Percentiles rank a stretch among this genome's conserved stretches.
phyloP scores from a whole-genome alignment of 306 rosid genomes.

The Trichosanthes cucumerina region DNA sequence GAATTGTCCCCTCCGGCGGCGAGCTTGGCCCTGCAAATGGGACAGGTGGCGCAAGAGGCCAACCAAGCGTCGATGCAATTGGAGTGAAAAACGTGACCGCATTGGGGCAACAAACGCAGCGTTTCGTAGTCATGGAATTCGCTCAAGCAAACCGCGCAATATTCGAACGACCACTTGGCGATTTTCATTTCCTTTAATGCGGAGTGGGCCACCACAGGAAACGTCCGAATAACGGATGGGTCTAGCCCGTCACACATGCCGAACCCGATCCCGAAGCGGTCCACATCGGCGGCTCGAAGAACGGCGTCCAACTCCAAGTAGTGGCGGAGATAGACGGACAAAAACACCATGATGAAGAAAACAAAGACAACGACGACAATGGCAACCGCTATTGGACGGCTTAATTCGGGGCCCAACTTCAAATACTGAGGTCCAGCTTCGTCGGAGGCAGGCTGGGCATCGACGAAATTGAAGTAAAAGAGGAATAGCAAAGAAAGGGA shows the following conservation, averaged over 20 bases:
- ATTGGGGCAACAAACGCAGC: slow-evolving; percentile 54
- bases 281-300: neutral
- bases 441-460: slow-evolving; percentile 39
- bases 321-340: slow-evolving; percentile 21
- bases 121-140: slow-evolving; percentile 54
- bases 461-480: neutral
- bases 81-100: slow-evolving; percentile 66
- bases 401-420: slow-evolving; percentile 16
- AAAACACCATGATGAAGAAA: slow-evolving; percentile 22
- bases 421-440: slow-evolving; percentile 7
- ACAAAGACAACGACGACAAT: slow-evolving; percentile 18
- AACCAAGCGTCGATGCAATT: slow-evolving; percentile 67
- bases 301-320: slow-evolving; percentile 8
- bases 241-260: slow-evolving; percentile 28
- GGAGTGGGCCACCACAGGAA: slow-evolving; percentile 52
- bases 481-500: neutral
- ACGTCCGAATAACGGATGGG: slow-evolving; percentile 27
- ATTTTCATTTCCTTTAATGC: slow-evolving; percentile 39
- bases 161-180: slow-evolving; percentile 44
- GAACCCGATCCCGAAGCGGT: neutral
- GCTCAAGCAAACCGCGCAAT: slow-evolving; percentile 60
- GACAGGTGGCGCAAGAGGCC: slow-evolving; percentile 52
- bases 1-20: neutral
- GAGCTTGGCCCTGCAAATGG: slow-evolving; percentile 52
- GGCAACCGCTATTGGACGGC: slow-evolving; percentile 36